Evolutionary conservation across 2,329 filamentous ascomycete species (phyloP).

Genomic region (Ascochyta lentis): DNA sequence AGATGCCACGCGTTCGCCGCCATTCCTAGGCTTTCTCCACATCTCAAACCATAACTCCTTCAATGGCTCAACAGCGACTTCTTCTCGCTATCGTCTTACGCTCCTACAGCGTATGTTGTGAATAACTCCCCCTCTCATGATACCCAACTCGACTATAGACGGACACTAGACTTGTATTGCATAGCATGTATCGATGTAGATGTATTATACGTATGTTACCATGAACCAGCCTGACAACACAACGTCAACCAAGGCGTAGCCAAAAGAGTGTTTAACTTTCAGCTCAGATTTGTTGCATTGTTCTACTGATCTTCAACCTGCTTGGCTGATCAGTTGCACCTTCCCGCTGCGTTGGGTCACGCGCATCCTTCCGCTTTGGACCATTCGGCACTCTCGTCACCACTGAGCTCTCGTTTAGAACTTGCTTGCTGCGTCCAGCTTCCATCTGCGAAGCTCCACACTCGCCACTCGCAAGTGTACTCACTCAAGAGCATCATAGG

Average conservation of each 20-base stretch:
- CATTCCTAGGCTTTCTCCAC: background rate
- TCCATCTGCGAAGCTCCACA: background rate
- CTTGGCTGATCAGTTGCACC: background rate
- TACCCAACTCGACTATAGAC: conserved; percentile 32
- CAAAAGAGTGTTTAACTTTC: background rate
- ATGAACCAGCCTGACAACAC: background rate
- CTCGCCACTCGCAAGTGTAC: background rate
- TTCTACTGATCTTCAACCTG: background rate
- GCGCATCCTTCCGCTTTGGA: background rate
- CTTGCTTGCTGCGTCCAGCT: background rate
- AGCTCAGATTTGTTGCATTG: too few relatives aligned
- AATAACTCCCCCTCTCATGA: conserved; percentile 42
- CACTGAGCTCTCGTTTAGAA: background rate
- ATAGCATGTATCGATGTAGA: background rate
- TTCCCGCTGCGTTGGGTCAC: background rate
- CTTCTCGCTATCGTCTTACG: background rate
- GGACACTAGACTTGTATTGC: conserved; percentile 1
- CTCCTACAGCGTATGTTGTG: conserved; percentile 1
- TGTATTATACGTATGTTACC: conserved; percentile 7
- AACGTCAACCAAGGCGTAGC: background rate
- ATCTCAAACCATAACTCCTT: background rate
- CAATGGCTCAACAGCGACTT: background rate
- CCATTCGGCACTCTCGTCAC: background rate
- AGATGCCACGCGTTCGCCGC: background rate
- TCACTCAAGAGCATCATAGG: background rate